Conservation (phyloP, 2,329 filamentous ascomycete genomes). For the Teratosphaeria viscida region DNA sequence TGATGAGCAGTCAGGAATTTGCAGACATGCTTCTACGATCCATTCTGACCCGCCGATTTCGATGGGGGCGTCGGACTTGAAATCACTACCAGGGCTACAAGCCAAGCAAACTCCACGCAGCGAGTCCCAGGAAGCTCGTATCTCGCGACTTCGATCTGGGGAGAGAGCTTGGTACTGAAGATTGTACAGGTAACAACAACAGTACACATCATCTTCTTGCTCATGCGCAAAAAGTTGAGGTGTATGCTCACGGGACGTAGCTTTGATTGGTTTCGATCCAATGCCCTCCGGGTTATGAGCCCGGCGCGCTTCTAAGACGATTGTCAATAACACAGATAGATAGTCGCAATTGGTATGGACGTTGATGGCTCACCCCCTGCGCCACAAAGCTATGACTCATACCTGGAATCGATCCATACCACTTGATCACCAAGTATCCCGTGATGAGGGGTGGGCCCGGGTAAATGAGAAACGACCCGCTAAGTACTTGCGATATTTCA, state of each 20-base stretch:
- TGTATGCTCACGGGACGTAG: no score
- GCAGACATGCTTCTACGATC: no score
- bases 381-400: slow-evolving; percentile 1
- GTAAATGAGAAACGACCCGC: background rate
- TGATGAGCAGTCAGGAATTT: background rate
- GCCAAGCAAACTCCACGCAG: no score
- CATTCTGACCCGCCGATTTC: no score
- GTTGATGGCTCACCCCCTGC: slow-evolving; percentile 1
- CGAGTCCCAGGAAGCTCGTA: no score
- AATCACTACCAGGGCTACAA: no score
- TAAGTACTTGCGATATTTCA: background rate
- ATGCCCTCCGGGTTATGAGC: slow-evolving; percentile 6
- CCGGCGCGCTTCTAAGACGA: background rate
- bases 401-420: background rate
- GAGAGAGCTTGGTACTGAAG: no score
- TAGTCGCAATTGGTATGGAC: background rate
- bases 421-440: background rate
- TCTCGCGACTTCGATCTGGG: no score
- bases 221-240: background rate
- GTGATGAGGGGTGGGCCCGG: background rate
- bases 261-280: slow-evolving; percentile 3
- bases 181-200: no score
- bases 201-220: background rate
- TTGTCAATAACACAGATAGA: background rate
- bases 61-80: no score